Base-by-base conservation (phyloP, 192 early-diverging fungal genomes). In the Funneliformis geosporum region DNA sequence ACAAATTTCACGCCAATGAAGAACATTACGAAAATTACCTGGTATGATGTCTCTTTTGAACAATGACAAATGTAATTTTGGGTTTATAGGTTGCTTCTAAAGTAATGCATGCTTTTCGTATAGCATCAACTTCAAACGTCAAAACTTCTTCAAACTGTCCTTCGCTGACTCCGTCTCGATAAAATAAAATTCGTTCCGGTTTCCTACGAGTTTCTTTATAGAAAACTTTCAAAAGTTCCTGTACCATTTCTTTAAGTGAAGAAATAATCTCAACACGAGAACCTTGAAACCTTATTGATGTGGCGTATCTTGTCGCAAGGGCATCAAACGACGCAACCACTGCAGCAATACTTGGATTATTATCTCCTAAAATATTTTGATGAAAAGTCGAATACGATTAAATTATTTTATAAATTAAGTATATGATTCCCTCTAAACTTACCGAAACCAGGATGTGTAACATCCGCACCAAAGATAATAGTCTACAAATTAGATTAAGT, bases 391-490 rank as follows among this genome's bases (percentile, higher is more conserved):
- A 7, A 11, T 60, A 60, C 59, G n/a, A n/a, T 8, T 44, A 73
- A 14, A 5, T 5, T 50, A 55, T 27, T n/a, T 16, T 55, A 76
- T 44, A 6, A 33, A 33, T 33, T 33, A 33, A 2, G 33, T 33
- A 33, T 33, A 2, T 33, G n/a, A 33, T 33, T 33, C 2, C 33
- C 33, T 33, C 33, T 33, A 33, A 67, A 23, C 5, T 46, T 80
- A 84, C 94, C 94, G 25, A 95, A 91, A 38, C 84, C 87, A 25
- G 95, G 92, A 81, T 98, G 96, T 5, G 93, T 94, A 25, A 98
- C 93, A 85, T 98, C 96, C 21, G 93, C 96, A 38, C 97, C 97
- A 69, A 98, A 84, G 61, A 98, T 78, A 75, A 97, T 91, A 8
- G 94, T 96, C n/a, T 94, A 82, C 12, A 73, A 69, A 33, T 21